These are phyloP conservation scores for Penicillium atrosanguineum DNA, from an alignment of 495 filamentous ascomycete genomes.

Conservation along the genomic window DNA sequence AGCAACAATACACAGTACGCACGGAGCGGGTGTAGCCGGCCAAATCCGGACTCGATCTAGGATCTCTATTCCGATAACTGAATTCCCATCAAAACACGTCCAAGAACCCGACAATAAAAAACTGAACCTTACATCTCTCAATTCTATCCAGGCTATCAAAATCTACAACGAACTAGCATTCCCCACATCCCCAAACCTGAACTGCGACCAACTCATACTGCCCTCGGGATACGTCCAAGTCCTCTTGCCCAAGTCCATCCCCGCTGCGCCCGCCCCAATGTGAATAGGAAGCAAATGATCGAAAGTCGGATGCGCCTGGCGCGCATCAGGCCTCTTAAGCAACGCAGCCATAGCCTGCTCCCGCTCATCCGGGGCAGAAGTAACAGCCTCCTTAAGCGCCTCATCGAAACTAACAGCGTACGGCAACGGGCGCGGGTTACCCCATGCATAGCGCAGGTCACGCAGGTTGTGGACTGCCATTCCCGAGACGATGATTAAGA, in stretches of 20 bases:
- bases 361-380: slow-evolving; percentile 50
- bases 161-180: slow-evolving; percentile 23
- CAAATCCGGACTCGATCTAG: neutral
- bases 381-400: slow-evolving; percentile 69
- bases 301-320: slow-evolving; percentile 73
- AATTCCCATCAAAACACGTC: neutral
- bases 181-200: slow-evolving; percentile 64
- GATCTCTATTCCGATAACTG: too few relatives aligned
- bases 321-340: slow-evolving; percentile 63
- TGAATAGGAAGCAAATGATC: slow-evolving; percentile 81
- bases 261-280: slow-evolving; percentile 69
- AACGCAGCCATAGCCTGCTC: slow-evolving; percentile 59
- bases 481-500: slow-evolving; percentile 75
- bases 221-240: slow-evolving; percentile 66
- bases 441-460: slow-evolving; percentile 53
- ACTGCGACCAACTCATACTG: slow-evolving; percentile 72
- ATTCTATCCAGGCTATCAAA: neutral
- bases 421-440: slow-evolving; percentile 50
- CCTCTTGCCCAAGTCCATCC: slow-evolving; percentile 58
- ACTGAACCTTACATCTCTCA: too few relatives aligned
- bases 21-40: neutral
- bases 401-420: slow-evolving; percentile 76
- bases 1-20: neutral
- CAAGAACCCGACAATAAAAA: neutral
- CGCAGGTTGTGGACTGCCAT: slow-evolving; percentile 86